phyloP scores from a whole-genome alignment of 2,329 filamentous ascomycete species.

The Sporothrix schenckii region DNA sequence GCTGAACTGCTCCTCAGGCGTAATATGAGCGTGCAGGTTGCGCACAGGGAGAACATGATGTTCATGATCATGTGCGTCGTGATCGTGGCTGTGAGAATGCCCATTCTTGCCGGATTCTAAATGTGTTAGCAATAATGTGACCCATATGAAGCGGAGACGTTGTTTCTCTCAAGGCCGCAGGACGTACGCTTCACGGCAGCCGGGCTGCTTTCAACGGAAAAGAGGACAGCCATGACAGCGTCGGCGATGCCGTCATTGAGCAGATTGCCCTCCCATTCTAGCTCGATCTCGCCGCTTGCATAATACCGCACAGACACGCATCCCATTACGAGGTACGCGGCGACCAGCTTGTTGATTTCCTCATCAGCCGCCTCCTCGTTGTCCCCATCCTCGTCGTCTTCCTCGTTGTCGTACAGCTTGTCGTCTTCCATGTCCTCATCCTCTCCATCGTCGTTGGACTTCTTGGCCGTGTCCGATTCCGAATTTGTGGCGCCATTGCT shows the following conservation, averaged over 20 bases:
- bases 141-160: neutral
- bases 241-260: slow-evolving; percentile 98
- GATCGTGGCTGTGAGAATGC: slow-evolving; percentile 54
- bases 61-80: slow-evolving; percentile 46
- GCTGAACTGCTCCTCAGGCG: slow-evolving; percentile 74
- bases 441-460: slow-evolving; percentile 26
- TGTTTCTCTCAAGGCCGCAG: neutral
- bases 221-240: slow-evolving; percentile 87
- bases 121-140: slow-evolving; percentile 37
- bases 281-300: slow-evolving; percentile 76
- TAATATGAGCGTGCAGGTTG: slow-evolving; percentile 75
- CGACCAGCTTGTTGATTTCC: slow-evolving; percentile 66
- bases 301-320: slow-evolving; percentile 81
- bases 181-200: slow-evolving; percentile 85
- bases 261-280: slow-evolving; percentile 98
- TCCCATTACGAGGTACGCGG: slow-evolving; percentile 79
- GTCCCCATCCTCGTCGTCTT: slow-evolving; percentile 54
- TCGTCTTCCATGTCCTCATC: slow-evolving; percentile 26
- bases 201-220: slow-evolving; percentile 90
- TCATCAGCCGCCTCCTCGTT: slow-evolving; percentile 51
- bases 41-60: slow-evolving; percentile 48
- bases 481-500: slow-evolving; percentile 43
- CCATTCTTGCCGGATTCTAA: slow-evolving; percentile 60
- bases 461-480: slow-evolving; percentile 26
- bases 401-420: slow-evolving; percentile 48